These are phyloP conservation scores for Erigeron canadensis DNA, from an alignment of 129 eudicot genomes.

Conservation along the genomic window DNA sequence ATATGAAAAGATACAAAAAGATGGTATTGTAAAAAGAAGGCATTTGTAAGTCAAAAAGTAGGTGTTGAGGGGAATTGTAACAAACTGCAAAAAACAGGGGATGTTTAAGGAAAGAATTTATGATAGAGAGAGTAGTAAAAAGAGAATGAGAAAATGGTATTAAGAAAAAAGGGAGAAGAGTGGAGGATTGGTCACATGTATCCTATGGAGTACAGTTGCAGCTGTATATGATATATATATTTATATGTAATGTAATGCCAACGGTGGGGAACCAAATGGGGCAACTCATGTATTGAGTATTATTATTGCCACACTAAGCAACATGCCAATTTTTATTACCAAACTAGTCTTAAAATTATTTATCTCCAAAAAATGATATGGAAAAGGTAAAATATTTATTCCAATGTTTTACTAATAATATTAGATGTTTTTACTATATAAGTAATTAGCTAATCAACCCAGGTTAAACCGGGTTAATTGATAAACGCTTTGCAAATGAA, in stretches of 20 bases:
- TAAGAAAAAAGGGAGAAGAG: neutral
- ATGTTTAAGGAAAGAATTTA: conserved; percentile 26
- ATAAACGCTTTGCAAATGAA: too few species aligned
- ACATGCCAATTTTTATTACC: conserved; percentile 13
- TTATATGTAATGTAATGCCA: neutral
- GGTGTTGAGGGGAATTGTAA: conserved; percentile 17
- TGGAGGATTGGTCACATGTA: conserved; percentile 48
- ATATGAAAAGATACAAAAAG: conserved; percentile 36
- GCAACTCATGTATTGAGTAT: too few species aligned
- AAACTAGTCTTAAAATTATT: too few species aligned
- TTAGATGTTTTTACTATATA: too few species aligned
- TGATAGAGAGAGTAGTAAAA: conserved; percentile 20
- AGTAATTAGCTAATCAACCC: too few species aligned
- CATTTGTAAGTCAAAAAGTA: conserved; percentile 35
- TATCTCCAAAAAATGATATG: neutral
- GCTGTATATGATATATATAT: too few species aligned
- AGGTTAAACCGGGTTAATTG: too few species aligned
- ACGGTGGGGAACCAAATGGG: conserved; percentile 13
- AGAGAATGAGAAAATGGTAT: neutral
- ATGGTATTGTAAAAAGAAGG: conserved; percentile 31
- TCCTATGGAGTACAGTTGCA: conserved; percentile 24
- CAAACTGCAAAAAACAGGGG: conserved; percentile 25
- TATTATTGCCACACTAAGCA: neutral
- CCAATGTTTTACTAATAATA: too few species aligned
- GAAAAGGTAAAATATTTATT: too few species aligned